phyloP scores from a whole-genome alignment of 225 moss, liverwort and hornwort species.

The Sphagnum contortum region DNA sequence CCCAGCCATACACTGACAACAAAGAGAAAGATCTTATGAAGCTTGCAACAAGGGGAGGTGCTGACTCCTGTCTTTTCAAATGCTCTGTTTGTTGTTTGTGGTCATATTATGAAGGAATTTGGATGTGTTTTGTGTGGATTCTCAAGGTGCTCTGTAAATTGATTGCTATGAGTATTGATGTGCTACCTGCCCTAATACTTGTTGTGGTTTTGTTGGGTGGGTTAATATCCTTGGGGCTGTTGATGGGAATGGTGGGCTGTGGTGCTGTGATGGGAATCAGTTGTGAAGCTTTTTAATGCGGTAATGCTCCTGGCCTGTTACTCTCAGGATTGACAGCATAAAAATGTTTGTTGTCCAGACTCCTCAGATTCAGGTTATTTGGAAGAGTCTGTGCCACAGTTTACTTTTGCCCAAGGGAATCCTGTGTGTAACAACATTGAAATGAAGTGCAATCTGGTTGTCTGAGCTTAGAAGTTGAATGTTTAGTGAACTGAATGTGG shows the following conservation, averaged over 20 bases:
- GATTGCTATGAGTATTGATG: too few species aligned
- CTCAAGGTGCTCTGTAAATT: not conserved
- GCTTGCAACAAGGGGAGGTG: constrained; percentile 92
- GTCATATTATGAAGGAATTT: not conserved
- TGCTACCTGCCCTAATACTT: too few species aligned
- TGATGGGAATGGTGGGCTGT: too few species aligned
- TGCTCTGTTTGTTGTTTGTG: not conserved
- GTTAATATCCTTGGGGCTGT: not conserved
- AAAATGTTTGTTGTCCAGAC: not conserved
- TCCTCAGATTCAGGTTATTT: not conserved
- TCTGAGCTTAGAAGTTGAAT: not conserved
- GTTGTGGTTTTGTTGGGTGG: constrained; percentile 6
- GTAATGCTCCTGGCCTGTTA: constrained; percentile 16
- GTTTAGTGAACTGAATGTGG: not conserved
- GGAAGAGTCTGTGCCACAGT: not conserved
- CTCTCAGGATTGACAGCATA: not conserved
- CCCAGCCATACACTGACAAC: constrained; percentile 56
- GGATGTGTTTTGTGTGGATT: constrained; percentile 7
- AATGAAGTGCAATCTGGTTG: too few species aligned
- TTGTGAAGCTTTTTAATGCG: constrained; percentile 92
- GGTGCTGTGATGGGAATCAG: constrained; percentile 20
- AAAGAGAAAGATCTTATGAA: constrained; percentile 82
- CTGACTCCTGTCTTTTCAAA: not conserved
- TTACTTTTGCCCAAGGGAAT: too few species aligned
- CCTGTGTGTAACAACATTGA: too few species aligned